These are phyloP conservation scores for Pterocarpus macrocarpus DNA, from an alignment of 306 rosid species.

Conservation along the genomic window DNA sequence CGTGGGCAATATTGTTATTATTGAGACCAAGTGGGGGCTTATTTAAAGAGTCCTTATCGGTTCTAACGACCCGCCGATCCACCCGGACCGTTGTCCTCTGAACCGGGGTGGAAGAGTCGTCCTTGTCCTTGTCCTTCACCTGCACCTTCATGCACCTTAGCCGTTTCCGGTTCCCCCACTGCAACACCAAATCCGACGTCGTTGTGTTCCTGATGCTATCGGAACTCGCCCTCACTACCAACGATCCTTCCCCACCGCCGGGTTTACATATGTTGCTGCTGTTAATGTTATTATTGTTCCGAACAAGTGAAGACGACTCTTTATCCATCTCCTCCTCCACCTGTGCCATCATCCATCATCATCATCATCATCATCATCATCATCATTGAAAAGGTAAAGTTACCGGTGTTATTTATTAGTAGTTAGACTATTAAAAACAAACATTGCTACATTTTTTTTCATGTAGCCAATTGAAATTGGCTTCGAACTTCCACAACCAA, in stretches of 20 bases:
- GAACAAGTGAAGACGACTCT: constrained; percentile 42
- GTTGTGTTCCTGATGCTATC: constrained; percentile 63
- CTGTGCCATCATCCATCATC: constrained; percentile 27
- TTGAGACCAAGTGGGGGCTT: constrained; percentile 43
- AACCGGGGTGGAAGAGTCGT: constrained; percentile 65
- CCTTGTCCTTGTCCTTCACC: constrained; percentile 83
- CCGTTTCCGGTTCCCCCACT: constrained; percentile 97
- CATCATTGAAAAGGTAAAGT: constrained; percentile 20
- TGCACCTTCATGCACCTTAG: constrained; percentile 93
- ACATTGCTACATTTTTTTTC: constrained; percentile 35
- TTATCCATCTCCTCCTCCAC: constrained; percentile 69
- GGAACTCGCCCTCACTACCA: constrained; percentile 61
- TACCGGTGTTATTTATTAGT: constrained; percentile 31
- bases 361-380: background rate
- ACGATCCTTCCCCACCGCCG: constrained; percentile 58
- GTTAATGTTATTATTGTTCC: constrained; percentile 38
- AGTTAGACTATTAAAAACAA: background rate
- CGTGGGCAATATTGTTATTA: background rate
- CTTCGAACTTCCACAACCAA: background rate
- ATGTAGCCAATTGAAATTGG: background rate
- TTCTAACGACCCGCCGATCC: constrained; percentile 79
- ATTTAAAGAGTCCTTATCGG: constrained; percentile 65
- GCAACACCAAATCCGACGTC: constrained; percentile 75
- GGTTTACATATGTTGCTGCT: constrained; percentile 35
- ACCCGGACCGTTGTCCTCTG: constrained; percentile 79